Evolutionary conservation across 768 basidiomycete species (phyloP).

Genomic region (Dentipellis fragilis): DNA sequence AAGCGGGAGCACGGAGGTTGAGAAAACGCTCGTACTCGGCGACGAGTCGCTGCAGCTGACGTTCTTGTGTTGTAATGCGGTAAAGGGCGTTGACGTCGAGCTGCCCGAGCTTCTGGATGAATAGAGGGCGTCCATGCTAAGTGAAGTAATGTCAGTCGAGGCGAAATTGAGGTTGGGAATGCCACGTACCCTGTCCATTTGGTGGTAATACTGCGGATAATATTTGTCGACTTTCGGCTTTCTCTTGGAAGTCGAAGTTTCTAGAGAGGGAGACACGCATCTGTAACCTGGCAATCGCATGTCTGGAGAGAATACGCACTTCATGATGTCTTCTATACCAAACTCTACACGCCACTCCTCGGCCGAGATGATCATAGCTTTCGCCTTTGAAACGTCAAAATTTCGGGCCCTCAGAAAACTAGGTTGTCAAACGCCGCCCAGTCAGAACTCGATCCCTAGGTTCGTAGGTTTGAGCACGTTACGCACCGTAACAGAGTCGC

Average conservation of each 20-base stretch:
- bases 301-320: slow-evolving; percentile 34
- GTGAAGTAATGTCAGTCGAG: not conserved
- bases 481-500: slow-evolving; percentile 54
- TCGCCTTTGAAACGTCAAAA: slow-evolving; percentile 77
- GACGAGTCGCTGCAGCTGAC: slow-evolving; percentile 82
- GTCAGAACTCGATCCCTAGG: not conserved
- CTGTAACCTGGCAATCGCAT: not conserved
- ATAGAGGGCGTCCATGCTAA: slow-evolving; percentile 90
- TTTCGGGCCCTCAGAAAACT: slow-evolving; percentile 91
- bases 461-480: not conserved
- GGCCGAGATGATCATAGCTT: slow-evolving; percentile 69
- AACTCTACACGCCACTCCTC: slow-evolving; percentile 90
- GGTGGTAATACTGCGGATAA: slow-evolving; percentile 95
- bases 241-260: slow-evolving; percentile 50
- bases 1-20: slow-evolving; percentile 70
- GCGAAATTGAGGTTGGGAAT: not conserved
- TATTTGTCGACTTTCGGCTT: slow-evolving; percentile 77
- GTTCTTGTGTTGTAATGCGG: slow-evolving; percentile 71
- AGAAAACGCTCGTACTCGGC: slow-evolving; percentile 90
- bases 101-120: slow-evolving; percentile 87
- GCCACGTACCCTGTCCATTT: slow-evolving; percentile 71
- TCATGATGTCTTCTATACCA: slow-evolving; percentile 62
- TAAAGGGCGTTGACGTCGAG: slow-evolving; percentile 84
- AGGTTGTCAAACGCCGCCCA: not conserved
- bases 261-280: not conserved